These are phyloP conservation scores for Trypanosoma boissoni DNA, from an alignment of 208 protist genomes.

Conservation along the genomic window DNA sequence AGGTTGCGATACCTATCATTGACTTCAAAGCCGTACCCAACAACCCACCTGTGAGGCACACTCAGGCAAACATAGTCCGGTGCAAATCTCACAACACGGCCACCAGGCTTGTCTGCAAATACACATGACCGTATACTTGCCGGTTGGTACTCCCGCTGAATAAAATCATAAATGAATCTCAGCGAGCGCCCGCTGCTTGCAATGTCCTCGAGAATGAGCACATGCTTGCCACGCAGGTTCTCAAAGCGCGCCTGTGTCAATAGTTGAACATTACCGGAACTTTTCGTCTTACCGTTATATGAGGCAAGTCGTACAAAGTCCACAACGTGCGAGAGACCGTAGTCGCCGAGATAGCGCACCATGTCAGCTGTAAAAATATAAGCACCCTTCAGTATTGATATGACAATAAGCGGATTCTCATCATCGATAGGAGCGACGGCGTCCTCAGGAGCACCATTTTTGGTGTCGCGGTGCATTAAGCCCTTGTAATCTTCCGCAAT, in stretches of 20 bases:
- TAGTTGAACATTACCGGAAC: conserved; percentile 59
- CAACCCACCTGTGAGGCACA: conserved; percentile 78
- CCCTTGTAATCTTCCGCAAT: conserved; percentile 69
- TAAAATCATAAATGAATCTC: conserved; percentile 41
- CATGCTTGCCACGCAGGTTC: conserved; percentile 72
- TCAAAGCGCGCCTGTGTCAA: conserved; percentile 52
- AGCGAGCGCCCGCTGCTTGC: conserved; percentile 82
- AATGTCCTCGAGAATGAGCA: conserved; percentile 90
- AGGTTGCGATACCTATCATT: conserved; percentile 83
- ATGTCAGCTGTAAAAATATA: conserved; percentile 92
- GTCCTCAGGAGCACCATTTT: conserved; percentile 5
- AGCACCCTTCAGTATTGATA: conserved; percentile 89
- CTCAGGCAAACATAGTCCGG: conserved; percentile 65
- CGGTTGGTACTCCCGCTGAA: conserved; percentile 42
- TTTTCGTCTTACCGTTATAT: conserved; percentile 68
- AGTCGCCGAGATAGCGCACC: conserved; percentile 73
- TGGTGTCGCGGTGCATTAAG: conserved; percentile 43
- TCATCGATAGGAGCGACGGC: conserved; percentile 45
- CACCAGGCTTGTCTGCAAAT: conserved; percentile 78
- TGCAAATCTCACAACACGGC: conserved; percentile 51
- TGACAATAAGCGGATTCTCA: conserved; percentile 80
- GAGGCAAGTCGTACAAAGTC: conserved; percentile 84
- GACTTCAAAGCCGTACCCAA: conserved; percentile 93
- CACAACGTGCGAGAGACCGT: conserved; percentile 64
- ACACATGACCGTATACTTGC: conserved; percentile 70